Base-by-base conservation (phyloP, 306 rosid species). In the Malus fusca region DNA sequence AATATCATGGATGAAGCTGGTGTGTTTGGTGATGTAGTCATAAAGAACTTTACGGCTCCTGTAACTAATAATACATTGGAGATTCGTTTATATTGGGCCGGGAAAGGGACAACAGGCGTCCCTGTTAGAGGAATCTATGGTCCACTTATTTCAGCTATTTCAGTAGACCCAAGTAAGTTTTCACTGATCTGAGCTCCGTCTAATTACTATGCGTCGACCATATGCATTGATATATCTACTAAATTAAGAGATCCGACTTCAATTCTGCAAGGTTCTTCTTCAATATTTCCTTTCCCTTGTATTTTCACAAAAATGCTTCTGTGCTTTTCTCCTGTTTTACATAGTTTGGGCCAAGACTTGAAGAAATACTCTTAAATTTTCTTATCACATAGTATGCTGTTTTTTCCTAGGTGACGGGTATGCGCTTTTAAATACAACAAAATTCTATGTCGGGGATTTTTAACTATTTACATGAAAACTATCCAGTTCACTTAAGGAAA, bases 111-210 rank as follows among this genome's bases (percentile, higher is more conserved):
- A 37, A 58, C 31, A 14, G 75, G 63, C 55, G 60, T 83, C 60
- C 86, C 90, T 6, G 0, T 0, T 0, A 66, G 77, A 73, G 88
- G 86, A 86, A 18, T 59, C 60, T 86, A 81, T 66, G 88, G 90
- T 58, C 88, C 88, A 65, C 84, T 86, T 10, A 81, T 86, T 59
- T 86, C 87, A 8, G 89, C 89, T 51, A 86, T 86, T 75, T 75
- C 82, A 21, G 76, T 78, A 46, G 22, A 65, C 64, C 66, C 78
- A 23, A 66, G 87, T 86, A 51, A 43, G 79, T 75, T 76, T n/a
- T 35, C 5, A 31, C 2, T 68, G 8, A 21, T 58, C 2, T 31
- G 21, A 43, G 46, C 55, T 33, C 22, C 52, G 30, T 43, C 43
- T 78, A 14, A 12, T 33, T 33, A 33, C 35, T 5, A 33, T 33